These are phyloP conservation scores for Termitomyces sp. DNA, from an alignment of 768 basidiomycete genomes.

Conservation along the genomic window DNA sequence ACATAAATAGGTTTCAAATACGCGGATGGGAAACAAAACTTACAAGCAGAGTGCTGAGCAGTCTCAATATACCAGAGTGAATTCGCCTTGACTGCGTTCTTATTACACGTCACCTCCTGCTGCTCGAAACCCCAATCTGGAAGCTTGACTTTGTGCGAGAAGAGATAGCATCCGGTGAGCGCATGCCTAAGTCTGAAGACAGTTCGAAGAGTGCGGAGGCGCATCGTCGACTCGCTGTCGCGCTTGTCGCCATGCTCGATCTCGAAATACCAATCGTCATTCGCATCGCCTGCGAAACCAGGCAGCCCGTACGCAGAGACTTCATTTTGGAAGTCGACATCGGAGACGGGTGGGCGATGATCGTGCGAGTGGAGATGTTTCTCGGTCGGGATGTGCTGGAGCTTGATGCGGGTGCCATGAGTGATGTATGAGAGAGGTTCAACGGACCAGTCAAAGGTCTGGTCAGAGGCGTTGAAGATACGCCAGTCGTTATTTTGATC, in stretches of 20 bases:
- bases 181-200: slow-evolving; percentile 81
- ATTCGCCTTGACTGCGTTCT: slow-evolving; percentile 87
- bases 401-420: slow-evolving; percentile 67
- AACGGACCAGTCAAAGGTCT: slow-evolving; percentile 42
- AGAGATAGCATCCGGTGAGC: slow-evolving; percentile 92
- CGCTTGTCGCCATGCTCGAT: slow-evolving; percentile 66
- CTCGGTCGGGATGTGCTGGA: slow-evolving; percentile 76
- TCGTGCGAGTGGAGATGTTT: slow-evolving; percentile 96
- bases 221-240: slow-evolving; percentile 64
- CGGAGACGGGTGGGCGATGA: slow-evolving; percentile 88
- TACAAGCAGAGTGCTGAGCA: slow-evolving; percentile 69
- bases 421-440: slow-evolving; percentile 61
- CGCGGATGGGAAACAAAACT: slow-evolving; percentile 13
- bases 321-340: slow-evolving; percentile 99
- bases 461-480: slow-evolving; percentile 69
- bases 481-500: slow-evolving; percentile 95
- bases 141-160: slow-evolving; percentile 96
- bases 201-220: slow-evolving; percentile 77
- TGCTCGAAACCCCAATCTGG: slow-evolving; percentile 98
- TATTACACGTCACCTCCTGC: slow-evolving; percentile 99
- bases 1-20: neutral
- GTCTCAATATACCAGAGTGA: slow-evolving; percentile 96
- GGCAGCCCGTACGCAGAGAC: slow-evolving; percentile 91
- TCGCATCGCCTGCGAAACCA: slow-evolving; percentile 83
- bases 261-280: slow-evolving; percentile 92